Percentiles rank a stretch among this genome's conserved stretches.
These are phyloP conservation scores for Daldinia bambusicola DNA, from an alignment of 495 filamentous ascomycete species.

Conservation along the genomic window DNA sequence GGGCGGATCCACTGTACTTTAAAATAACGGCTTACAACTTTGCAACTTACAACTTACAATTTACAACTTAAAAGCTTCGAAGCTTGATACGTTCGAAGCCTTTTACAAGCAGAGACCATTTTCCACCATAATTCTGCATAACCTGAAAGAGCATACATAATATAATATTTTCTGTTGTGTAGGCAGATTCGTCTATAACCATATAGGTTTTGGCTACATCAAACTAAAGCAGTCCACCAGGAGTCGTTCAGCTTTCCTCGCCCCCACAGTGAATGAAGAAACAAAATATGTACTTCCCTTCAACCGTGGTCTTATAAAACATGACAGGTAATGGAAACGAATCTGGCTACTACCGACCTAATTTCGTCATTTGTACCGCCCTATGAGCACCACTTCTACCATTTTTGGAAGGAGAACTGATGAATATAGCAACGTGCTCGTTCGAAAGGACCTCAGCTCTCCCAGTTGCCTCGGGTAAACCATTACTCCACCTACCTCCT, in stretches of 20 bases:
- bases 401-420: constrained; percentile 7
- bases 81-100: neutral
- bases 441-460: constrained; percentile 16
- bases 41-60: neutral
- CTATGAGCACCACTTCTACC: neutral
- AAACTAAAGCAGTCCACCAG: too few species aligned
- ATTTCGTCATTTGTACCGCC: constrained; percentile 6
- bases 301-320: neutral
- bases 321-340: neutral
- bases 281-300: neutral
- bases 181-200: too few species aligned
- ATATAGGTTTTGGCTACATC: too few species aligned
- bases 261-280: too few species aligned
- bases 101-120: neutral
- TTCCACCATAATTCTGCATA: neutral
- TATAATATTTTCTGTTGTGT: too few species aligned
- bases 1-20: neutral
- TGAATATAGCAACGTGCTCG: neutral
- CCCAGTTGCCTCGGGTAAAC: constrained; percentile 11
- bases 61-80: too few species aligned
- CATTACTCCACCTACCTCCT: constrained; percentile 17
- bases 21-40: neutral
- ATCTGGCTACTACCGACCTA: neutral
- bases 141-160: too few species aligned
- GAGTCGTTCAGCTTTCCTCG: too few species aligned